phyloP scores from a whole-genome alignment of 2,329 filamentous ascomycete genomes.

The Aureobasidium sp. region DNA sequence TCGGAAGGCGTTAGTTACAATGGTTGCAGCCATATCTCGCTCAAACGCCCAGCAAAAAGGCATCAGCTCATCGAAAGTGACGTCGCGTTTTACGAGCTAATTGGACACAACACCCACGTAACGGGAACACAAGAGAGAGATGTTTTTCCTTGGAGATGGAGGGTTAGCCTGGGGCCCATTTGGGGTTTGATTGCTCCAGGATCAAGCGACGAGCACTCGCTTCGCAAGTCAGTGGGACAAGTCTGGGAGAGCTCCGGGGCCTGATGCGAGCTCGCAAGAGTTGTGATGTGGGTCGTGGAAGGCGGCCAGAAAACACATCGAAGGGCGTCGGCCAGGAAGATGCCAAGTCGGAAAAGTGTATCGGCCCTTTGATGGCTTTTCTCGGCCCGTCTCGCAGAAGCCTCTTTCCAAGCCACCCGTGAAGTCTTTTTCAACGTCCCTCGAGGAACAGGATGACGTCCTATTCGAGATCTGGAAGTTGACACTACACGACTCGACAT shows the following conservation, averaged over 20 bases:
- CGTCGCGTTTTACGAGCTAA: not conserved
- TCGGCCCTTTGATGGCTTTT: conserved; percentile 12
- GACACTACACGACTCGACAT: not conserved
- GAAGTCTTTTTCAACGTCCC: conserved; percentile 11
- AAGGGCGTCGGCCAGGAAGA: not conserved
- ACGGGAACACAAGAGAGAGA: conserved; percentile 7
- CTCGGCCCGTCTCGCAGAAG: conserved; percentile 10
- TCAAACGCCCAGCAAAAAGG: conserved; percentile 2
- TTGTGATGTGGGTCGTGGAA: conserved; percentile 7
- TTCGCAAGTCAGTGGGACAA: conserved; percentile 1
- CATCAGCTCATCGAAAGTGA: not conserved
- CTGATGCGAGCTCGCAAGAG: not conserved
- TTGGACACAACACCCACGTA: not conserved
- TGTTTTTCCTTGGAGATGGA: conserved; percentile 4
- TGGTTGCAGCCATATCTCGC: not conserved
- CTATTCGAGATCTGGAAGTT: not conserved
- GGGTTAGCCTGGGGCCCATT: conserved; percentile 8
- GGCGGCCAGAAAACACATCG: conserved; percentile 9
- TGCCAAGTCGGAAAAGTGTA: not conserved
- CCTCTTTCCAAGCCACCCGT: conserved; percentile 8
- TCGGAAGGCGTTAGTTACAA: not conserved
- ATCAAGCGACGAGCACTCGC: not conserved
- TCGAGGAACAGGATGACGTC: not conserved
- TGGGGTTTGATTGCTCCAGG: conserved; percentile 12
- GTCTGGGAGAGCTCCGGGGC: conserved; percentile 7